Evolutionary conservation across 2,329 filamentous ascomycete species (phyloP).

Genomic region (Metarhizium humberi): DNA sequence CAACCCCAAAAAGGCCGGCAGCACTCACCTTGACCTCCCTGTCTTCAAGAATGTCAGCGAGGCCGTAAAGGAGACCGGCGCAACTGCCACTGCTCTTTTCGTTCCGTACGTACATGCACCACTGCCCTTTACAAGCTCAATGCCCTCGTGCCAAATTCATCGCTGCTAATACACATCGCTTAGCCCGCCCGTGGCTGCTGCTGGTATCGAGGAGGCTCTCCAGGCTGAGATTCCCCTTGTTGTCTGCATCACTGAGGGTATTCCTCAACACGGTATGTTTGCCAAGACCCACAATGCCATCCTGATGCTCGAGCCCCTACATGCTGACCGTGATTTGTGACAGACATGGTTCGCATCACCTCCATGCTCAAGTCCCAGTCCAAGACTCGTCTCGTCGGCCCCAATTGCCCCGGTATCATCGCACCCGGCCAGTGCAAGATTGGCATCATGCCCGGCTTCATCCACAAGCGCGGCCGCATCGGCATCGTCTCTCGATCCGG

Average conservation of each 20-base stretch:
- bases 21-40: conserved; percentile 79
- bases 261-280: conserved; percentile 81
- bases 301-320: conserved; percentile 1
- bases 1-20: conserved; percentile 97
- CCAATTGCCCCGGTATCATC: conserved; percentile 98
- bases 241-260: conserved; percentile 97
- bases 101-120: conserved; percentile 59
- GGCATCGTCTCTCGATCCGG: conserved; percentile 98
- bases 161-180: conserved; percentile 22
- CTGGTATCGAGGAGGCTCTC: conserved; percentile 94
- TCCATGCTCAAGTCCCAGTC: conserved; percentile 94
- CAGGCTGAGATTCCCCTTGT: conserved; percentile 86
- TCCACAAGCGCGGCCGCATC: conserved; percentile 98
- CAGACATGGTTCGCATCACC: conserved; percentile 98
- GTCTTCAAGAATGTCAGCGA: conserved; percentile 88
- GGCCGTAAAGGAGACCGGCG: conserved; percentile 81
- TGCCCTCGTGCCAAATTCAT: conserved; percentile 5
- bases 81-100: conserved; percentile 89
- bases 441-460: conserved; percentile 98
- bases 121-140: neutral
- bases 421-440: conserved; percentile 97
- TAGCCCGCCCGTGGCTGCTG: conserved; percentile 83
- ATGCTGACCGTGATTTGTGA: conserved; percentile 7
- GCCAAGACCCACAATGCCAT: neutral
- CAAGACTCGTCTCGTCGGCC: conserved; percentile 94